Conservation (phyloP, 441 rosid species). For the Pelargonium australe region DNA sequence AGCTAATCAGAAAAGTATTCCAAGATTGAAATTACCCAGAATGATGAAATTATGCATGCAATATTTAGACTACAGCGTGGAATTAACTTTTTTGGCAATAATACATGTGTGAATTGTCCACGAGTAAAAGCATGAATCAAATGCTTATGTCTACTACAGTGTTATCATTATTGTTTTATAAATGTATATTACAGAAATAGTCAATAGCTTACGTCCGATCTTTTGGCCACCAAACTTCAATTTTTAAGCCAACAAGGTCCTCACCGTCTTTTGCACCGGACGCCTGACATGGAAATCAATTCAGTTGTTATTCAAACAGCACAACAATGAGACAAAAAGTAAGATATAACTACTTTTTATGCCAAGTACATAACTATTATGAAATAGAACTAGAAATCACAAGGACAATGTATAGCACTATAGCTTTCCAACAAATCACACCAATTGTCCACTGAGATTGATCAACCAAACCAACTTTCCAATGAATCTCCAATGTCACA, state of each 20-base stretch:
- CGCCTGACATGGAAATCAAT: slow-evolving; percentile 39
- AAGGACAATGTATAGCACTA: not conserved
- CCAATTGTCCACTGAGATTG: not conserved
- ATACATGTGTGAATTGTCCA: not conserved
- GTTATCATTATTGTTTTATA: not conserved
- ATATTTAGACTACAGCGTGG: not conserved
- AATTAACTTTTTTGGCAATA: not conserved
- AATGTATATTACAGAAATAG: slow-evolving; percentile 12
- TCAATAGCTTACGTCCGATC: slow-evolving; percentile 54
- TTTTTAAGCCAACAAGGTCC: slow-evolving; percentile 57
- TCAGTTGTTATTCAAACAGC: slow-evolving; percentile 14
- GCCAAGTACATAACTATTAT: not conserved
- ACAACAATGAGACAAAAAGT: not conserved
- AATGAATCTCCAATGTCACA: not conserved
- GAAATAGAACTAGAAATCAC: not conserved
- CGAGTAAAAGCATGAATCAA: not conserved
- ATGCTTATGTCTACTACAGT: not conserved
- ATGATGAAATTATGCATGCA: not conserved
- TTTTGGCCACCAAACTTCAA: slow-evolving; percentile 94
- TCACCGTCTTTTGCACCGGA: slow-evolving; percentile 44
- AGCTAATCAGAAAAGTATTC: not conserved
- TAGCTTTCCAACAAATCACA: not conserved
- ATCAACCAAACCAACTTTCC: not conserved
- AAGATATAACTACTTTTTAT: not conserved
- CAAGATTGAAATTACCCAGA: not conserved